phyloP scores from a whole-genome alignment of 2,329 filamentous ascomycete genomes.

The Amphichorda felina region DNA sequence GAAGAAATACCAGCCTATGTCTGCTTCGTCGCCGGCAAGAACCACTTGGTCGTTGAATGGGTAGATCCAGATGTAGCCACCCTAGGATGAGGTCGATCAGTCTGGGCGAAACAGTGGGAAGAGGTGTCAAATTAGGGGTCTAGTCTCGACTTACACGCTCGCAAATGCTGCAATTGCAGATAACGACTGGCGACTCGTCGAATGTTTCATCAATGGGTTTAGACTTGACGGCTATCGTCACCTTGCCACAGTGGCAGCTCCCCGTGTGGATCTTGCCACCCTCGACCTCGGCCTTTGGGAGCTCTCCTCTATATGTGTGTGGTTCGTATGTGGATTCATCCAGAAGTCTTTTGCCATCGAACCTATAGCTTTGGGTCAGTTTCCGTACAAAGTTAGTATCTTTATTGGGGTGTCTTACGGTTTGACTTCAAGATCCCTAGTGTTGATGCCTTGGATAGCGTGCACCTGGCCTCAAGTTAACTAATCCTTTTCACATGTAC shows the following conservation, averaged over 20 bases:
- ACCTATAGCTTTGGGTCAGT: no score
- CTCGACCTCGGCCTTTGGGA: constrained; percentile 24
- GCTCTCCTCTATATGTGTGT: constrained; percentile 24
- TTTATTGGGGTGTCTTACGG: constrained; percentile 19
- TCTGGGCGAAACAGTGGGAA: not conserved
- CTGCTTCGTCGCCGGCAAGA: constrained; percentile 23
- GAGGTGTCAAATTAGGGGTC: no score
- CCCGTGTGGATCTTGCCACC: constrained; percentile 31
- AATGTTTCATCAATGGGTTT: constrained; percentile 27
- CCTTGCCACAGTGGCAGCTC: constrained; percentile 40
- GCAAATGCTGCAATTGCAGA: constrained; percentile 42
- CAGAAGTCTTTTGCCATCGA: no score
- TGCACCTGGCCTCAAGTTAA: no score
- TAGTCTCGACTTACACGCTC: constrained; percentile 19
- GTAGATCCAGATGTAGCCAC: constrained; percentile 32
- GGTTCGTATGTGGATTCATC: no score
- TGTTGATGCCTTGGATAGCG: constrained; percentile 29
- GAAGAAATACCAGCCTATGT: constrained; percentile 27
- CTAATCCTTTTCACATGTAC: no score
- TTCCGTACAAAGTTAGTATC: no score
- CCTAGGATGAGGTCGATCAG: constrained; percentile 14
- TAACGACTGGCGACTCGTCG: constrained; percentile 13
- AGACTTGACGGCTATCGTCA: constrained; percentile 28
- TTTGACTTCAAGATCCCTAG: constrained; percentile 23
- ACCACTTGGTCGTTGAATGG: constrained; percentile 23